These are phyloP conservation scores for Acer yangbiense DNA, from an alignment of 345 rosid genomes.

Conservation along the genomic window DNA sequence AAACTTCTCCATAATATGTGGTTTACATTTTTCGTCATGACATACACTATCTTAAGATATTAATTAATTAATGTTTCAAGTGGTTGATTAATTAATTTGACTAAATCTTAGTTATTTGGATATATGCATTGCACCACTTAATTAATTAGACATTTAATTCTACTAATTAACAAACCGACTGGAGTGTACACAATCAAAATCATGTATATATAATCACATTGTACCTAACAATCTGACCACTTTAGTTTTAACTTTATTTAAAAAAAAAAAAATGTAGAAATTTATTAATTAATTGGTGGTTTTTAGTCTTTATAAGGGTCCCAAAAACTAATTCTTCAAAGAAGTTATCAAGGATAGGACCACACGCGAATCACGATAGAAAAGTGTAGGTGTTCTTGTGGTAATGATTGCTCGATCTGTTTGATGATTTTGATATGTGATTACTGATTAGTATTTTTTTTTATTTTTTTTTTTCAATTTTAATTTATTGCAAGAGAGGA, in stretches of 20 bases:
- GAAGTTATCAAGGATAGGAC: constrained; percentile 11
- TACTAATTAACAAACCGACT: background rate
- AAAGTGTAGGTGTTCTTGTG: background rate
- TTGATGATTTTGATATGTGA: background rate
- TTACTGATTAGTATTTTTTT: background rate
- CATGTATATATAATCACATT: background rate
- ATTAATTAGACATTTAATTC: background rate
- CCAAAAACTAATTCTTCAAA: background rate
- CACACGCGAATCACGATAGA: background rate
- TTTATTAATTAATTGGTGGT: background rate
- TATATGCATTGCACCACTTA: background rate
- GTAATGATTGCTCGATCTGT: constrained; percentile 1
- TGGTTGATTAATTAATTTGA: no score
- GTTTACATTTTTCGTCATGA: no score
- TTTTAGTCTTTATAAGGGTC: background rate
- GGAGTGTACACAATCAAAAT: background rate
- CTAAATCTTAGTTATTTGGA: no score
- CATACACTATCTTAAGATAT: no score
- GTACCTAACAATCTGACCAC: background rate
- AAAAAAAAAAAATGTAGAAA: background rate
- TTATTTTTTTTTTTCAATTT: background rate
- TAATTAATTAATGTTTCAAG: no score
- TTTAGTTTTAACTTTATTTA: background rate
- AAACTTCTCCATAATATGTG: no score
- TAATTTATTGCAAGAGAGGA: background rate